phyloP scores from a whole-genome alignment of 2,329 filamentous ascomycete species.

The Lithohypha guttulata region DNA sequence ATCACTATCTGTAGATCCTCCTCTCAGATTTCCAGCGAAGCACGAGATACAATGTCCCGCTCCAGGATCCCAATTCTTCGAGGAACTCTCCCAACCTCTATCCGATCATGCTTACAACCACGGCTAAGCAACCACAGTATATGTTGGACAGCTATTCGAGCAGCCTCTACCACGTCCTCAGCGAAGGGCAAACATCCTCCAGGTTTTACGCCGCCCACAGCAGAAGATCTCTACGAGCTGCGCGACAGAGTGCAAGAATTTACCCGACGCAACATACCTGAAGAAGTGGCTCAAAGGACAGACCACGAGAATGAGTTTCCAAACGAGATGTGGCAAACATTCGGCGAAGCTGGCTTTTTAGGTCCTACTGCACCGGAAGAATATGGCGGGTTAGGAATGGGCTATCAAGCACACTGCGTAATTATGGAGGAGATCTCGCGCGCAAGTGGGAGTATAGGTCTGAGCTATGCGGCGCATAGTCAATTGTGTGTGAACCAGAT shows the following conservation, averaged over 20 bases:
- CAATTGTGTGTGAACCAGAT: slow-evolving; percentile 96
- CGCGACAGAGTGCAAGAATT: slow-evolving; percentile 83
- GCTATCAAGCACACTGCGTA: slow-evolving; percentile 91
- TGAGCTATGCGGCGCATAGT: slow-evolving; percentile 91
- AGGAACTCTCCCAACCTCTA: too few species aligned
- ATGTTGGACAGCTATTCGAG: slow-evolving; percentile 8
- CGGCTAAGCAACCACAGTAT: too few species aligned
- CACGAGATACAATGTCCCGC: too few species aligned
- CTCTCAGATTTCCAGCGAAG: too few species aligned
- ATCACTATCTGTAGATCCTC: too few species aligned
- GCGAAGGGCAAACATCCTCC: slow-evolving; percentile 57
- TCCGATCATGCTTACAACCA: too few species aligned
- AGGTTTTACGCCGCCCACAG: slow-evolving; percentile 54
- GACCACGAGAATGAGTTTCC: slow-evolving; percentile 84
- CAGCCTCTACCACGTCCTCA: slow-evolving; percentile 29
- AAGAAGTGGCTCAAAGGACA: slow-evolving; percentile 70
- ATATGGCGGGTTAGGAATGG: slow-evolving; percentile 79
- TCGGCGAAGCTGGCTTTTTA: slow-evolving; percentile 81
- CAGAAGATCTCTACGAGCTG: slow-evolving; percentile 66
- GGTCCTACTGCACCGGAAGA: slow-evolving; percentile 90
- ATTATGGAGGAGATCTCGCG: slow-evolving; percentile 92
- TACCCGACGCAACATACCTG: slow-evolving; percentile 74
- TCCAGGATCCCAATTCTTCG: too few species aligned
- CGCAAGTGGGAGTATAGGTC: slow-evolving; percentile 66
- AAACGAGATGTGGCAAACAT: slow-evolving; percentile 80